Base-by-base conservation (phyloP, 768 basidiomycete species). In the Pleurotus salmoneostramineus region DNA sequence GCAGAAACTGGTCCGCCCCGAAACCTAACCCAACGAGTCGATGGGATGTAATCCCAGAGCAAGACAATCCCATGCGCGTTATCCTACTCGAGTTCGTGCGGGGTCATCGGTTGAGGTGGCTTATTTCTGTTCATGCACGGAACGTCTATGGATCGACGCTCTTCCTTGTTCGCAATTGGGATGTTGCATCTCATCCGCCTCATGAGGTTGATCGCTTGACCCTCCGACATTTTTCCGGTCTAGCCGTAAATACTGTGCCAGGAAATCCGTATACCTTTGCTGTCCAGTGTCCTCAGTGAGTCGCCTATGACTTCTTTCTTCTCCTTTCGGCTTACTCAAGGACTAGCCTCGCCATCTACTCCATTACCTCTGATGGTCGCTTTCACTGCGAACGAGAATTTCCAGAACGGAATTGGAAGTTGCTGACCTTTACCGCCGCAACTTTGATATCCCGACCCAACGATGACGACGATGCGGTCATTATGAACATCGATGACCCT, bases 151-250 rank as follows among this genome's bases (percentile, higher is more conserved):
- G 56, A 1, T 63, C 65, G 0, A 66, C 69, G 14, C 48, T 60
- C 10, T 77, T 74, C 32, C 68, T 68, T 21, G 56, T 87, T 31
- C 81, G 83, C 40, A 84, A 84, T 62, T 88, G 87, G 87, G 82
- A 87, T 60, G 46, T 85, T 6, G 49, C 65, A 0, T 7, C 56
- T 8, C 54, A 63, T 2, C 59, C 66, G 0, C 75, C 79, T 0
- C 60, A 50, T 6, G 82, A 78, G 60, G 64, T 83, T 35, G 84
- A 83, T 0, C 64, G 69, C 4, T 72, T 74, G 63, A 61, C 63
- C 56, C 34, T 75, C 33, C 66, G 62, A 4, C 71, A 69, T 8
- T 74, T 79, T 43, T 68, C 73, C n/a, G 76, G 78, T 7, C 66
- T 82, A 60, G 71, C 73, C 5, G 68, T 84, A 42, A 87, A 85